Evolutionary conservation across 2,329 filamentous ascomycete species (phyloP), one percentile per base, ranked within the genome.

Genomic region (Beauveria pseudobassiana): DNA sequence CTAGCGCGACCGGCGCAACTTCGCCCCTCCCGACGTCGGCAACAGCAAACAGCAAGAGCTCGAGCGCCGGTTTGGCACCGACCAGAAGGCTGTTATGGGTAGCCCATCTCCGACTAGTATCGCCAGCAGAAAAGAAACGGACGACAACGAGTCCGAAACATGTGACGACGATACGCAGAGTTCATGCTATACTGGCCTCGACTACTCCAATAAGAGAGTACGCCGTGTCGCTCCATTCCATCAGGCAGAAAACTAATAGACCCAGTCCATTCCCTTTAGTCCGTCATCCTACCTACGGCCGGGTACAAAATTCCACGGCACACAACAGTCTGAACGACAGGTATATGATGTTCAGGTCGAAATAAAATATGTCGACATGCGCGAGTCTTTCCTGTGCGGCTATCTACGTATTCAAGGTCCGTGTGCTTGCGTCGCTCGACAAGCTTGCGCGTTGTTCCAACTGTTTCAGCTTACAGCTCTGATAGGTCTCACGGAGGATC

Each of bases 291-390:
- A 88, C 73, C 80, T 99, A 61, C 88, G 91, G 51, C 86, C 93
- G 2, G 93, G 93, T 20, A 96, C 91, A 75, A 90, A 85, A 69
- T 99, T 97, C 71, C 83, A 85, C 63, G 95, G 95, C 62, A 96
- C 90, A 16, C 95, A 99, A 70, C 89, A 93, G 71, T 98, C 93
- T 3, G 93, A 98, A 72, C 86, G 90, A 63, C 92, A 96, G 72
- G 85, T 90, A 10, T 99, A 99, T 73, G 91, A 96, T 65, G 95
- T 99, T 1, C 90, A 97, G 70, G 95, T 99, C 2, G 93, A 97
- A 72, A 91, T 99, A 67, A 96, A 98, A 76, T 89, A 97, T 75
- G 92, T 98, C 50, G 92, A 98, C 72, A 88, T 98, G 82, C 84
- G 87, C 61, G 91, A 98, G 73, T 97, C 93, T 6, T 97, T 93